These are phyloP conservation scores for Xylaria sp. DNA, from an alignment of 495 filamentous ascomycete species.

Conservation along the genomic window DNA sequence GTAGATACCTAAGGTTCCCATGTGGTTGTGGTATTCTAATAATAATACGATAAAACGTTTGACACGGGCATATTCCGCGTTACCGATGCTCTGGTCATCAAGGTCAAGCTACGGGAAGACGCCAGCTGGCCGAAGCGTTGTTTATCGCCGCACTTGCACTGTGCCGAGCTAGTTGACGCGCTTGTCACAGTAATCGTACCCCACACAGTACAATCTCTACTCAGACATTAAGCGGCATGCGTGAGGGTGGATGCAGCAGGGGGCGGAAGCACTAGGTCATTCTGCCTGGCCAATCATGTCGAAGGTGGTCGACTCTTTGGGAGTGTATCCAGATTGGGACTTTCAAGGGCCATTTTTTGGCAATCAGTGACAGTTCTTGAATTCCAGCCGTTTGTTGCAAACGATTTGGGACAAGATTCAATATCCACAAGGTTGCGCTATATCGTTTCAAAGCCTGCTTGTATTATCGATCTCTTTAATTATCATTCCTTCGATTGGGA, in stretches of 20 bases:
- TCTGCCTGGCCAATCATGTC: constrained; percentile 20
- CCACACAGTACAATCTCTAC: constrained; percentile 22
- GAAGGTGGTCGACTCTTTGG: constrained; percentile 28
- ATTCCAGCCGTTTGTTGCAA: constrained; percentile 3
- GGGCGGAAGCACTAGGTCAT: constrained; percentile 23
- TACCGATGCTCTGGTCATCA: constrained; percentile 7
- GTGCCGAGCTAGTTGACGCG: not conserved
- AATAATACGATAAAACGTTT: not conserved
- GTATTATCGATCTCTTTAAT: not conserved
- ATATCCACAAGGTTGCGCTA: not conserved
- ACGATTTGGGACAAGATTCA: not conserved
- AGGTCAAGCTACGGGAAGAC: not conserved
- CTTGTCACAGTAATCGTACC: constrained; percentile 29
- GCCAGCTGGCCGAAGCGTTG: constrained; percentile 18
- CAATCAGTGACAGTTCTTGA: not conserved
- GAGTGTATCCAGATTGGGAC: constrained; percentile 33
- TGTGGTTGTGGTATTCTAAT: not conserved
- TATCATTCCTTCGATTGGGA: not conserved
- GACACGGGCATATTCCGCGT: not conserved
- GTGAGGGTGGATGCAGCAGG: constrained; percentile 2
- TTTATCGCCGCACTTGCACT: constrained; percentile 13
- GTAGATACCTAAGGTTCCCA: not conserved
- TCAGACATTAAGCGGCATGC: not conserved
- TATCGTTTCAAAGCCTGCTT: not conserved
- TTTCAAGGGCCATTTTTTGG: constrained; percentile 21